Percentiles rank a stretch among this genome's conserved stretches.
Conservation (phyloP, 352 stramenopile genomes). For the Phytophthora litchii region DNA sequence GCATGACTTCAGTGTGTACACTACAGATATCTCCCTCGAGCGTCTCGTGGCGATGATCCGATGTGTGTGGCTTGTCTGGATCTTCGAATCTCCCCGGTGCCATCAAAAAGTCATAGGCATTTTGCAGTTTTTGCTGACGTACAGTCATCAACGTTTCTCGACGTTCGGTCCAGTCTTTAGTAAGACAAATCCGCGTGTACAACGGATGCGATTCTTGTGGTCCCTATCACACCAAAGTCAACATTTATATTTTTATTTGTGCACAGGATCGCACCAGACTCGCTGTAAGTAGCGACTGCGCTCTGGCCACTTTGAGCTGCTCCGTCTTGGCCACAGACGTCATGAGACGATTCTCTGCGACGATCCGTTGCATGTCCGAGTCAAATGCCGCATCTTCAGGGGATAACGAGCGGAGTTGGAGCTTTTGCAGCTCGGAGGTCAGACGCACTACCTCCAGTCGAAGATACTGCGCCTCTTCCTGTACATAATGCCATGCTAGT, state of each 20-base stretch:
- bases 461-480: constrained; percentile 36
- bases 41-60: constrained; percentile 25
- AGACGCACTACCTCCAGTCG: constrained; percentile 19
- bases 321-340: constrained; percentile 35
- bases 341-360: constrained; percentile 33
- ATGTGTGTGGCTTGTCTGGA: constrained; percentile 18
- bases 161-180: constrained; percentile 31
- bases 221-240: constrained; percentile 4
- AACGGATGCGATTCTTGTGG: constrained; percentile 27
- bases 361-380: constrained; percentile 10
- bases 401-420: constrained; percentile 11
- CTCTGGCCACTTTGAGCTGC: constrained; percentile 40
- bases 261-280: constrained; percentile 19
- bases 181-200: constrained; percentile 26
- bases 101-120: constrained; percentile 32
- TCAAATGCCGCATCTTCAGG: constrained; percentile 20
- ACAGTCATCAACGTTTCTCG: constrained; percentile 31
- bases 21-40: constrained; percentile 27
- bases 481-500: neutral
- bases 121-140: constrained; percentile 27
- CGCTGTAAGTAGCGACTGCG: constrained; percentile 40
- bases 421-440: constrained; percentile 23
- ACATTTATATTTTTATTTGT: neutral
- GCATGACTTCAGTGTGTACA: constrained; percentile 32
- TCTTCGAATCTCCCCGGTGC: constrained; percentile 21